Evolutionary conservation across 2,329 filamentous ascomycete genomes (phyloP).

Genomic region (Stagonosporopsis rhizophila): DNA sequence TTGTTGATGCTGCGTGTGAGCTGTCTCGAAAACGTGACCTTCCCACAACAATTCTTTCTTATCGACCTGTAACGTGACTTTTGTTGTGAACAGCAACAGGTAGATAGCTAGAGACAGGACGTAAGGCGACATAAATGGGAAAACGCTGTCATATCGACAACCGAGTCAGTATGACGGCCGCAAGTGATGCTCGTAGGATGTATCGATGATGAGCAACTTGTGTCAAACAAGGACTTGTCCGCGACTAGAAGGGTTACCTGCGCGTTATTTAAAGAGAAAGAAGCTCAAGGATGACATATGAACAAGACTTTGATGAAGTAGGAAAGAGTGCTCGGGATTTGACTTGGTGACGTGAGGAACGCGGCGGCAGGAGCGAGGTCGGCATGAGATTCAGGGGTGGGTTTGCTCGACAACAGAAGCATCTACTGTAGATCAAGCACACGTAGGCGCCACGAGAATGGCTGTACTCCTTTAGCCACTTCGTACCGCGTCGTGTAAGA

Average conservation of each 20-base stretch:
- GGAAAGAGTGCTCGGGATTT: not conserved
- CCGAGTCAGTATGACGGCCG: not conserved
- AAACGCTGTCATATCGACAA: not conserved
- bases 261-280: not conserved
- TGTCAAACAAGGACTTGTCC: not conserved
- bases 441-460: not conserved
- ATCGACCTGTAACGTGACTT: not conserved
- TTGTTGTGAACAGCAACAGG: not conserved
- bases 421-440: not conserved
- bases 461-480: not conserved
- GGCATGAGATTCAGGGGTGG: not conserved
- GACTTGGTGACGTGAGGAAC: not conserved
- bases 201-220: not conserved
- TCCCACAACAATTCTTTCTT: not conserved
- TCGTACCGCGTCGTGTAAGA: not conserved
- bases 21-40: not conserved
- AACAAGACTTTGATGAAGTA: not conserved
- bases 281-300: not conserved
- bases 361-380: no score
- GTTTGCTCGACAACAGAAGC: not conserved
- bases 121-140: not conserved
- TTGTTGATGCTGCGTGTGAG: not conserved
- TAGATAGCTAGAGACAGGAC: not conserved
- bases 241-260: not conserved
- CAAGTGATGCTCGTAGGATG: not conserved